Evolutionary conservation across 805 yeast species (phyloP).

Genomic region (Metschnikowia corniflorae): DNA sequence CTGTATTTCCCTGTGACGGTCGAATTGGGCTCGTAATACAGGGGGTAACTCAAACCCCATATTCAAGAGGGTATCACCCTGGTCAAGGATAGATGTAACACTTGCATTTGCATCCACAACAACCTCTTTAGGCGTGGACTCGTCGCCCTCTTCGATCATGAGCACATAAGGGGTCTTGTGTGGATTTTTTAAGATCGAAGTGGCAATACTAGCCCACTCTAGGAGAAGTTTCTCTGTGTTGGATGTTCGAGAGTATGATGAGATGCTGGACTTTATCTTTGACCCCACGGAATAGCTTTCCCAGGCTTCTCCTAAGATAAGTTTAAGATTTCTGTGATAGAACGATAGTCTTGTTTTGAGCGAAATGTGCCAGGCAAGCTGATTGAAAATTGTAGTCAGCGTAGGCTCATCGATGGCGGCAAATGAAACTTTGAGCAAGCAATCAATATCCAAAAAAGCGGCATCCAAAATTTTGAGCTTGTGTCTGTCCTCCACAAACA

Average conservation of each 20-base stretch:
- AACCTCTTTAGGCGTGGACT: too few relatives aligned
- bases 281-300: conserved; percentile 48
- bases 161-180: conserved; percentile 1
- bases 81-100: neutral
- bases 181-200: neutral
- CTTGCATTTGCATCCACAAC: neutral
- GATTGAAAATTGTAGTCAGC: neutral
- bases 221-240: conserved; percentile 40
- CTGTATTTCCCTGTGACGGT: conserved; percentile 47
- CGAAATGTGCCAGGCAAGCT: conserved; percentile 3
- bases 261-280: conserved; percentile 50
- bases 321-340: conserved; percentile 22
- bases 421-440: conserved; percentile 7
- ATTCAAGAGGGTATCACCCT: conserved; percentile 16
- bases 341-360: conserved; percentile 15
- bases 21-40: conserved; percentile 42
- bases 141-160: neutral
- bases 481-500: conserved; percentile 35
- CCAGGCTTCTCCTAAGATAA: conserved; percentile 37
- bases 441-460: conserved; percentile 26
- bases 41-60: conserved; percentile 59
- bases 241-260: conserved; percentile 42
- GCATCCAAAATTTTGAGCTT: conserved; percentile 29
- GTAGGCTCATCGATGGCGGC: neutral
- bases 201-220: conserved; percentile 44